These are phyloP conservation scores for Mentha longifolia DNA, from an alignment of 257 asterid species.

Conservation along the genomic window DNA sequence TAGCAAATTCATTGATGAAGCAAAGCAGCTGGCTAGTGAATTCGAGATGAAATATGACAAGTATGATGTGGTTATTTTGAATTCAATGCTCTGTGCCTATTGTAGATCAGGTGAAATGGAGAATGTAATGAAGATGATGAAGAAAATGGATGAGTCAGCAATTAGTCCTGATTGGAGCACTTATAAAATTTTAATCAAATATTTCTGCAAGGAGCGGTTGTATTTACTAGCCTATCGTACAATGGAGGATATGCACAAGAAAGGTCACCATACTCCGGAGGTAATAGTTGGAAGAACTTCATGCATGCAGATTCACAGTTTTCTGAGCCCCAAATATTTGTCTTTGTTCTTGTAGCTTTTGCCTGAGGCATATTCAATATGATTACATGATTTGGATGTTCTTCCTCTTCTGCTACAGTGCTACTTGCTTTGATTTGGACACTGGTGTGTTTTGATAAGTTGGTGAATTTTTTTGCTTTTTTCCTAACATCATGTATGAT, in stretches of 20 bases:
- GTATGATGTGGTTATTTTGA: conserved; percentile 90
- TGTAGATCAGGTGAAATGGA: conserved; percentile 94
- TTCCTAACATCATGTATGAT: conserved; percentile 2
- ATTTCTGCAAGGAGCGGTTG: conserved; percentile 84
- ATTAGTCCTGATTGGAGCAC: conserved; percentile 89
- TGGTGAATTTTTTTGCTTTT: not conserved
- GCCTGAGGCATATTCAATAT: conserved; percentile 15
- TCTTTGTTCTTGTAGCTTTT: conserved; percentile 17
- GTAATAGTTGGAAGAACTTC: conserved; percentile 44
- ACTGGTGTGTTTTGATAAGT: not conserved
- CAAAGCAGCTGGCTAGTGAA: conserved; percentile 78
- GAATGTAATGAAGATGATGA: conserved; percentile 93
- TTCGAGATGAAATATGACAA: conserved; percentile 76
- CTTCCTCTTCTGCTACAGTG: not conserved
- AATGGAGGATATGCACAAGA: conserved; percentile 87
- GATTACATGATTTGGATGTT: conserved; percentile 19
- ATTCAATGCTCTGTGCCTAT: conserved; percentile 89
- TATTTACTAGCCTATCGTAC: conserved; percentile 83
- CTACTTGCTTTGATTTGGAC: conserved; percentile 3
- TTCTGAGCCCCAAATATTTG: conserved; percentile 17
- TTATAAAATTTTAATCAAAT: conserved; percentile 75
- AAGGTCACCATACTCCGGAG: conserved; percentile 90
- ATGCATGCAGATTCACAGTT: conserved; percentile 17
- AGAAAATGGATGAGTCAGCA: conserved; percentile 86
- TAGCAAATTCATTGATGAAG: conserved; percentile 75